Evolutionary conservation across 257 asterid species (phyloP), one percentile per base, ranked within the genome.

Genomic region (Prunella vulgaris): DNA sequence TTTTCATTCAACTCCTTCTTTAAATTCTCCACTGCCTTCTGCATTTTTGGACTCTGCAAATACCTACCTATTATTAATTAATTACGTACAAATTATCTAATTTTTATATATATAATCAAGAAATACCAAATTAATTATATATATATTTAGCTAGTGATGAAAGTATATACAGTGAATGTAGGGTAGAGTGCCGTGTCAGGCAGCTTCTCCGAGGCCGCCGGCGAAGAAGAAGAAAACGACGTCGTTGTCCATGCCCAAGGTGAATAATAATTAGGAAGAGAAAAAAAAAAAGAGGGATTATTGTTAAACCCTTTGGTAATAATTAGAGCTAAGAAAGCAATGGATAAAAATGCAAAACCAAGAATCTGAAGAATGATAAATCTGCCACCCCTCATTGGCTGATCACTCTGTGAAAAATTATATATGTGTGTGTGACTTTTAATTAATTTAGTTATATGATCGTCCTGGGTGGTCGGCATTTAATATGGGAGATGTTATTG

Each of bases 31-130:
- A 87, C 80, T 38, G 77, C 84, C 70, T 61, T 89, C 24, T 80
- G 85, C 84, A 52, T 83, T 64, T 86, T 88, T 5, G 76, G 83
- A 76, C 78, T 88, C 93, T 86, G 66, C 37, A 32, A 5, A n/a
- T n/a, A n/a, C n/a, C n/a, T n/a, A n/a, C n/a, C n/a, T 25, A 25
- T 25, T 25, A 25, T 1, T 25, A 25, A 32, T 32, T 30, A 30
- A 30, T 30, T 32, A 32, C n/a, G n/a, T n/a, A n/a, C n/a, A n/a
- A n/a, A n/a, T n/a, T n/a, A n/a, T n/a, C n/a, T n/a, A n/a, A n/a
- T n/a, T n/a, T n/a, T n/a, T n/a, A n/a, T n/a, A n/a, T n/a, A n/a
- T n/a, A n/a, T n/a, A n/a, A n/a, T n/a, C n/a, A n/a, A n/a, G n/a
- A n/a, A n/a, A n/a, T n/a, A n/a, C n/a, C n/a, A n/a, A n/a, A n/a